Conservation (phyloP, 2,329 filamentous ascomycete genomes). For the Hymenoscyphus infarciens region DNA sequence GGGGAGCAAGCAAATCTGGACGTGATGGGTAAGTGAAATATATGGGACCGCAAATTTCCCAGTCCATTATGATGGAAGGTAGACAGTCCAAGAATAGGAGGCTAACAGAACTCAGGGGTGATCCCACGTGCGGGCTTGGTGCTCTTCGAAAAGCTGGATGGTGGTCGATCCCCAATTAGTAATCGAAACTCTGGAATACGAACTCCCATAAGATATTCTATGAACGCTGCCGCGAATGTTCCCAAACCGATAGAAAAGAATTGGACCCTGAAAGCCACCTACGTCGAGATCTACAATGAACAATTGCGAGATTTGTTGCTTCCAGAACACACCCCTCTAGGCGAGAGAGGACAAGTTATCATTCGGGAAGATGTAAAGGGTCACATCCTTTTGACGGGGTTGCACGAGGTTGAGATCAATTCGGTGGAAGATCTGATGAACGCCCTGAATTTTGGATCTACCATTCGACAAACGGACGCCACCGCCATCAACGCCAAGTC, state of each 20-base stretch:
- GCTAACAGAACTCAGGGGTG: conserved; percentile 60
- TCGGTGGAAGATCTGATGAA: conserved; percentile 87
- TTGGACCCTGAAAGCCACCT: conserved; percentile 92
- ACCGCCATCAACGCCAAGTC: conserved; percentile 98
- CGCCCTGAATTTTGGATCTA: conserved; percentile 86
- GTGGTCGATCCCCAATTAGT: conserved; percentile 42
- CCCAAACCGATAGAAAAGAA: conserved; percentile 56
- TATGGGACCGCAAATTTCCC: neutral
- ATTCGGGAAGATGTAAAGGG: conserved; percentile 94
- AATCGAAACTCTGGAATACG: conserved; percentile 71
- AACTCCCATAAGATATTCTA: conserved; percentile 74
- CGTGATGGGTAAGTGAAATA: conserved; percentile 66
- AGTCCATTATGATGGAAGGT: neutral
- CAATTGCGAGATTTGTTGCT: conserved; percentile 86
- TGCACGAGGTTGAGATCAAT: conserved; percentile 84
- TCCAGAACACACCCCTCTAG: conserved; percentile 63
- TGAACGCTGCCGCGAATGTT: conserved; percentile 33
- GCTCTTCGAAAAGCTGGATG: conserved; percentile 83
- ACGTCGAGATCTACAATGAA: conserved; percentile 98
- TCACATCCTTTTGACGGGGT: conserved; percentile 87
- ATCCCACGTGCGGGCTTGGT: conserved; percentile 84
- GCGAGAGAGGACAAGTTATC: conserved; percentile 75
- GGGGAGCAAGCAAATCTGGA: conserved; percentile 67
- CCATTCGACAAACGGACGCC: conserved; percentile 92
- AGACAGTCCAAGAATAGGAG: neutral